These are phyloP conservation scores for Cylindricascospora bacillispora DNA, from an alignment of 1,139 yeast genomes.

Conservation along the genomic window DNA sequence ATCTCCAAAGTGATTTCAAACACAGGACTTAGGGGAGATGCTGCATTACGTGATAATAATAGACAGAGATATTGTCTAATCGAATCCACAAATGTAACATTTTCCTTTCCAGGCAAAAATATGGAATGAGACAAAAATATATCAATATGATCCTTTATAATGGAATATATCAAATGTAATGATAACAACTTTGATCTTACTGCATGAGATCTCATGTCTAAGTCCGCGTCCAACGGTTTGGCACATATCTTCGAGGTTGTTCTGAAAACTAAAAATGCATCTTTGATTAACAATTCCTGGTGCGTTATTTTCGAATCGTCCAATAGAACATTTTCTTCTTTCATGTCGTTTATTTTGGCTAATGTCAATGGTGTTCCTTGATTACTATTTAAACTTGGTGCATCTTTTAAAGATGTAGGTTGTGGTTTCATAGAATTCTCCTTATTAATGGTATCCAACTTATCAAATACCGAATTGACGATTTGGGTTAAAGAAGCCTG, in stretches of 20 bases:
- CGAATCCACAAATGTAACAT: slow-evolving; percentile 60
- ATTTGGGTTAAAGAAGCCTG: slow-evolving; percentile 92
- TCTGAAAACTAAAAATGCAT: slow-evolving; percentile 84
- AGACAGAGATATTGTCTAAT: slow-evolving; percentile 76
- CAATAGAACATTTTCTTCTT: slow-evolving; percentile 29
- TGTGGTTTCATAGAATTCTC: slow-evolving; percentile 3
- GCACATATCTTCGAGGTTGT: slow-evolving; percentile 90
- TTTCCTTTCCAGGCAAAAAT: slow-evolving; percentile 46
- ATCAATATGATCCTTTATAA: slow-evolving; percentile 73
- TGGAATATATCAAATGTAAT: slow-evolving; percentile 75
- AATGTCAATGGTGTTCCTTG: slow-evolving; percentile 36
- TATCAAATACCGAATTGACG: slow-evolving; percentile 71
- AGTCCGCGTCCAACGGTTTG: slow-evolving; percentile 61
- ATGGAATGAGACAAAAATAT: slow-evolving; percentile 60
- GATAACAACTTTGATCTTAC: slow-evolving; percentile 85
- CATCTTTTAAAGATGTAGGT: slow-evolving; percentile 3
- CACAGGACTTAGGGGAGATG: slow-evolving; percentile 82
- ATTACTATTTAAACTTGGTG: slow-evolving; percentile 1
- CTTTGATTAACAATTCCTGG: slow-evolving; percentile 65
- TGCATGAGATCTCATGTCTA: slow-evolving; percentile 83
- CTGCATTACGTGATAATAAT: slow-evolving; percentile 81
- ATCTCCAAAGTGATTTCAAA: slow-evolving; percentile 88
- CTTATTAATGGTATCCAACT: slow-evolving; percentile 32
- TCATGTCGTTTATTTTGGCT: slow-evolving; percentile 41
- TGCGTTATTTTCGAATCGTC: slow-evolving; percentile 33